Conservation (phyloP, 176 grass and related monocot species). For the Dactylis glomerata region DNA sequence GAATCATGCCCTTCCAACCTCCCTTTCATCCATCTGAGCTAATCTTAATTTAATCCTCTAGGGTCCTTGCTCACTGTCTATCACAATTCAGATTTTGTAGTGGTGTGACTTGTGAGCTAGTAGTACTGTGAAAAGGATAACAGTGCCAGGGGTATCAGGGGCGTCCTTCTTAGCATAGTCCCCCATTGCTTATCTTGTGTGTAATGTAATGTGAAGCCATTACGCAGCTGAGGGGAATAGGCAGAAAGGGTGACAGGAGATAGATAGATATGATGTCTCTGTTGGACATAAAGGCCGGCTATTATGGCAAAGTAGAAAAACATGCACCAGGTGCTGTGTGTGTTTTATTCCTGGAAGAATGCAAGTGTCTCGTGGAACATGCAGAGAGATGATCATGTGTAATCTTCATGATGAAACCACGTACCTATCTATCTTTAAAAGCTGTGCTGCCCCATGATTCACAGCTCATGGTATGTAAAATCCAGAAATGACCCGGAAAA, state of each 20-base stretch:
- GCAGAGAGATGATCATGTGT: no score
- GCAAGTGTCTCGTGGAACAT: not conserved
- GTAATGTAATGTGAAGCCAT: not conserved
- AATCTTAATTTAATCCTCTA: not conserved
- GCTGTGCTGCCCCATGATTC: no score
- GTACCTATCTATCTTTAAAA: no score
- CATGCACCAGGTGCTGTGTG: not conserved
- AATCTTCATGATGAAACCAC: no score
- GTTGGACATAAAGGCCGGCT: not conserved
- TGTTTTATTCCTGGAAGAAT: not conserved
- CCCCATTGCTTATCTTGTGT: not conserved
- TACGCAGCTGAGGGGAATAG: not conserved
- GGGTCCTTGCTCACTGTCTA: not conserved
- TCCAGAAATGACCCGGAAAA: not conserved
- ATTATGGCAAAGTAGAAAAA: not conserved
- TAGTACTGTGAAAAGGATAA: not conserved
- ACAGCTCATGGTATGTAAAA: not conserved
- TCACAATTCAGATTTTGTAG: not conserved
- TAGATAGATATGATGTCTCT: not conserved
- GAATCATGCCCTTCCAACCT: conserved; percentile 25
- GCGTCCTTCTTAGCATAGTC: not conserved
- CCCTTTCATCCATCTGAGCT: not conserved
- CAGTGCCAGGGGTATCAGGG: conserved; percentile 5
- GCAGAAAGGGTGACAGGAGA: not conserved
- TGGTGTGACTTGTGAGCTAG: conserved; percentile 34